Evolutionary conservation across 495 filamentous ascomycete species (phyloP), one percentile per base, ranked within the genome.

Genomic region (Aspergillus carlsbadensis): DNA sequence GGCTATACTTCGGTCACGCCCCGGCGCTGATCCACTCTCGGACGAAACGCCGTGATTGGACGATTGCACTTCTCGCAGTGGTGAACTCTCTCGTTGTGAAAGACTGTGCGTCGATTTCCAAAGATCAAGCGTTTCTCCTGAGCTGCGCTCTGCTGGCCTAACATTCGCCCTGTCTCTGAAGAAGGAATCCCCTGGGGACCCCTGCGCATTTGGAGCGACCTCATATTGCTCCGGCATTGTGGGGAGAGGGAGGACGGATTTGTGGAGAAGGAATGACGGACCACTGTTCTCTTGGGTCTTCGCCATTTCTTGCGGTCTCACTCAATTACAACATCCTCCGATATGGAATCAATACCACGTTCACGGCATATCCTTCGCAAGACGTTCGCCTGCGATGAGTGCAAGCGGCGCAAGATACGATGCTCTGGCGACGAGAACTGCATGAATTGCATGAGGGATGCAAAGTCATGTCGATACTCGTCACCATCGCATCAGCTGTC

Each of bases 391-490:
- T 65, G 62, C 37, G 59, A 61, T 45, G 56, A 62, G 24, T 65
- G 62, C 41, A 62, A 59, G 42, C 56, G 59, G 6, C 59, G 62
- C 29, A 65, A 65, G 26, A 54, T 65, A 37, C 56, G 59, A 34
- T 65, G 62, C 46, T 61, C 58, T 11, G 62, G 62, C n/a, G 53
- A 61, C 14, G 52, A 61, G 15, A 61, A 48, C 21, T 65, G 62
- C 53, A 20, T 47, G 47, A 61, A 61, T 34, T 65, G 62, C 29
- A 17, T 43, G 15, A 43, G 61, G 29, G 61, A 64, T 24, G 53
- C 33, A 21, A 64, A 64, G 49, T n/a, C 43, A 22, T 64, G 57
- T 37, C 57, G 35, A n/a, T 64, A 64, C 37, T 58, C 61, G 29
- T 60, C 61, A 11, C 61, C 61, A 11, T 64, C 61, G 0, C 52